Conservation (phyloP, 106 monocot genomes). For the Gastrodia elata region DNA sequence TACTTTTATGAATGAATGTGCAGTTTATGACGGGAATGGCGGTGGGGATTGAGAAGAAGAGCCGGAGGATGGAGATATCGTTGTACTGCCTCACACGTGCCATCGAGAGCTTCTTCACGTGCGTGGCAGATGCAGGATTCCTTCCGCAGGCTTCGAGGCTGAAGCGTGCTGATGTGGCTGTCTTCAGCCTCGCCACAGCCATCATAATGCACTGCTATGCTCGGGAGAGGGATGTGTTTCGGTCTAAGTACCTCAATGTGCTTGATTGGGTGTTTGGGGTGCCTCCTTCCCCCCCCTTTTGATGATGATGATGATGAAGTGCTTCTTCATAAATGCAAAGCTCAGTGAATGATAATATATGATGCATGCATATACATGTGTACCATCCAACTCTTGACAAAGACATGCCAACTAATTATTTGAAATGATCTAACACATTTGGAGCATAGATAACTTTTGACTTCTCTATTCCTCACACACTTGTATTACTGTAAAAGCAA, state of each 20-base stretch:
- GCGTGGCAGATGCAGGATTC: constrained; percentile 68
- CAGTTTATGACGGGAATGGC: constrained; percentile 94
- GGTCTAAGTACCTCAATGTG: constrained; percentile 96
- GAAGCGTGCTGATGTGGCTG: constrained; percentile 71
- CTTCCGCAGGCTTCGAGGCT: constrained; percentile 52
- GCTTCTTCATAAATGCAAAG: not conserved
- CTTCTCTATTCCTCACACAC: too few relatives aligned
- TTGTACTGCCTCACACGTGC: constrained; percentile 88
- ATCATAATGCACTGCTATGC: constrained; percentile 99
- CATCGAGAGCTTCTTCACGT: constrained; percentile 91
- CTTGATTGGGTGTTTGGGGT: constrained; percentile 98
- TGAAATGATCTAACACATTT: too few relatives aligned
- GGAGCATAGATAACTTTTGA: too few relatives aligned
- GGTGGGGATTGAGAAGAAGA: constrained; percentile 88
- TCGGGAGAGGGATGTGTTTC: constrained; percentile 86
- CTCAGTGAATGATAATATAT: not conserved
- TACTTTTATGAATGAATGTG: not conserved
- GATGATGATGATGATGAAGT: constrained; percentile 16
- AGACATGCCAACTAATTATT: too few relatives aligned
- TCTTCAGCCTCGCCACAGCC: constrained; percentile 81
- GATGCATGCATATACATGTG: too few relatives aligned
- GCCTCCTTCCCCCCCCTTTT: constrained; percentile 27
- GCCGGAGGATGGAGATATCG: constrained; percentile 81
- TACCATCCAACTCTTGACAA: too few relatives aligned
- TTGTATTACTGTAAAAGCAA: too few relatives aligned